These are phyloP conservation scores for Tuber calosporum DNA, from an alignment of 495 filamentous ascomycete genomes.

Conservation along the genomic window DNA sequence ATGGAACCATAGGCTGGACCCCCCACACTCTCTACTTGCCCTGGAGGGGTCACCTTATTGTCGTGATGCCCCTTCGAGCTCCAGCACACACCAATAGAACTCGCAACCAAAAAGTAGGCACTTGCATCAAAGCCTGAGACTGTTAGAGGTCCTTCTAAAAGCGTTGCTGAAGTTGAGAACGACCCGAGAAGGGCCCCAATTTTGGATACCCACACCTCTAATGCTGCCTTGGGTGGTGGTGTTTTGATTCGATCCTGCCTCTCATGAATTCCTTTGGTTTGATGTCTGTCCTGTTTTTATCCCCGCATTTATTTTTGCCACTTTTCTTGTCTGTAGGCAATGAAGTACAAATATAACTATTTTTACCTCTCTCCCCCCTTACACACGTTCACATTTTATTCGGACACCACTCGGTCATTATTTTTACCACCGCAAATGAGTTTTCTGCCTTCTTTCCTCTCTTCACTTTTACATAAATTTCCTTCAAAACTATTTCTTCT, in stretches of 20 bases:
- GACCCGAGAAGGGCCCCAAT: conserved; percentile 38
- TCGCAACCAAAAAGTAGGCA: conserved; percentile 32
- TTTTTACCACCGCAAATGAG: conserved; percentile 7
- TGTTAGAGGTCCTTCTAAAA: conserved; percentile 22
- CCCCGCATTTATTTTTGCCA: background rate
- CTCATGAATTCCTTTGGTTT: background rate
- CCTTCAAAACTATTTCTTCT: conserved; percentile 11
- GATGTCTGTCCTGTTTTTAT: conserved; percentile 17
- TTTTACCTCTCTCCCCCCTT: background rate
- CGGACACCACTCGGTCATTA: background rate
- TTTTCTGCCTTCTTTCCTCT: conserved; percentile 1
- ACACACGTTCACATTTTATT: background rate
- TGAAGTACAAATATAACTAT: background rate
- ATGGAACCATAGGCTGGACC: conserved; percentile 3
- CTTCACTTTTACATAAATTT: conserved; percentile 6
- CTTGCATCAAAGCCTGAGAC: conserved; percentile 34
- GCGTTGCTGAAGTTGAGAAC: conserved; percentile 38
- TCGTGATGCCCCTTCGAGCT: conserved; percentile 8
- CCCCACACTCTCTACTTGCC: conserved; percentile 7
- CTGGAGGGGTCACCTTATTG: conserved; percentile 8
- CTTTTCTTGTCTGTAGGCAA: background rate
- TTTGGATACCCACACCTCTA: conserved; percentile 4
- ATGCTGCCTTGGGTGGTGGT: conserved; percentile 5
- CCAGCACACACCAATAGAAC: conserved; percentile 11
- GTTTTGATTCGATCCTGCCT: conserved; percentile 33